These are phyloP conservation scores for Cyberlindnera nakhonratchasimensis DNA, from an alignment of 805 yeast species.

Conservation along the genomic window DNA sequence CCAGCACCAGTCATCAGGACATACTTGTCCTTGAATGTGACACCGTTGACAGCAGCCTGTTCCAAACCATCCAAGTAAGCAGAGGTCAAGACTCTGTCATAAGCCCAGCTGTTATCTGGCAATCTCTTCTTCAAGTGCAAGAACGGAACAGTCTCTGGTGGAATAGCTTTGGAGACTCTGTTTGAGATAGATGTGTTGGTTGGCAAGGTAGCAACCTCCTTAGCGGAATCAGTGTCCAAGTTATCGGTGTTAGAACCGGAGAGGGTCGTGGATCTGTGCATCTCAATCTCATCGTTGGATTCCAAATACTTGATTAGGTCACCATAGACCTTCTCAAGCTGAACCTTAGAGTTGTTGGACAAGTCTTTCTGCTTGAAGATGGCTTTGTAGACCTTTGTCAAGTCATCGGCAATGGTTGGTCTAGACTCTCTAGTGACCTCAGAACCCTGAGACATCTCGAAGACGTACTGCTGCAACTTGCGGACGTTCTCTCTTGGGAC, in stretches of 20 bases:
- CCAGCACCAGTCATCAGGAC: slow-evolving; percentile 98
- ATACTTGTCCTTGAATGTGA: slow-evolving; percentile 81
- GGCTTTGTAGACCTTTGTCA: slow-evolving; percentile 77
- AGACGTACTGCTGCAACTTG: slow-evolving; percentile 92
- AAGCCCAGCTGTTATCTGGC: slow-evolving; percentile 73
- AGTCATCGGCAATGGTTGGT: slow-evolving; percentile 81
- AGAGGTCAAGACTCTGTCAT: slow-evolving; percentile 75
- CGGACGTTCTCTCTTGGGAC: slow-evolving; percentile 86
- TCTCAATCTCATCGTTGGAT: slow-evolving; percentile 65
- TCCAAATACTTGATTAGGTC: slow-evolving; percentile 68
- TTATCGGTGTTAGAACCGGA: slow-evolving; percentile 50
- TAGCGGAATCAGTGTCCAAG: slow-evolving; percentile 51
- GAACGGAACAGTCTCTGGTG: slow-evolving; percentile 89
- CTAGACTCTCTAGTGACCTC: slow-evolving; percentile 65
- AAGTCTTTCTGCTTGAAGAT: slow-evolving; percentile 66
- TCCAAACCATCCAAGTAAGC: slow-evolving; percentile 86
- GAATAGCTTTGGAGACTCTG: slow-evolving; percentile 70
- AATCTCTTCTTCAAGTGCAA: slow-evolving; percentile 83
- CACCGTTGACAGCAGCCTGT: slow-evolving; percentile 90
- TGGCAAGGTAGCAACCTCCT: slow-evolving; percentile 83
- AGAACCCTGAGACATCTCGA: slow-evolving; percentile 96
- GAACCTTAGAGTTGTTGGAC: slow-evolving; percentile 61
- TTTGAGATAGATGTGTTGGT: slow-evolving; percentile 64
- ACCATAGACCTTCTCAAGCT: slow-evolving; percentile 68
- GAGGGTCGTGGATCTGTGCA: slow-evolving; percentile 56